Evolutionary conservation across 441 rosid genomes (phyloP).

Genomic region (Rhodomyrtus psidioides): DNA sequence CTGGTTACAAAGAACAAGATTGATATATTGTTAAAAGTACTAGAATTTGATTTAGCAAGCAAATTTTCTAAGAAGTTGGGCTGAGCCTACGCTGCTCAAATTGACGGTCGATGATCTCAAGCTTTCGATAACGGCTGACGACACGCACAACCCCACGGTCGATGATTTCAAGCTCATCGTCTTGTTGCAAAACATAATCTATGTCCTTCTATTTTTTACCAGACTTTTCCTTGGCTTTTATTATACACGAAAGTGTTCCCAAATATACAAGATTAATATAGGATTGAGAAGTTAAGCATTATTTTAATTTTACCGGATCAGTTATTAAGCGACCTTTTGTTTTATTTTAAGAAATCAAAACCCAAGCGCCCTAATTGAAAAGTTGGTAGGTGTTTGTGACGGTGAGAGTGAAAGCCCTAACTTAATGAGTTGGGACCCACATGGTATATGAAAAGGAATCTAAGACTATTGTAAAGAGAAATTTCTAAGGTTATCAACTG

Average conservation of each 20-base stretch:
- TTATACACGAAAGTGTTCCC: rapidly evolving
- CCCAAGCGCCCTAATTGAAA: background rate
- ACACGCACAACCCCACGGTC: no score
- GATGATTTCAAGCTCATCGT: background rate
- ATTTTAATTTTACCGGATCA: no score
- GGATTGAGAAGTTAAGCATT: no score
- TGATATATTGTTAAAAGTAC: rapidly evolving
- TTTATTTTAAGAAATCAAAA: background rate
- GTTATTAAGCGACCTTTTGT: no score
- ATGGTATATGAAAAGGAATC: background rate
- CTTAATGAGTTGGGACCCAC: background rate
- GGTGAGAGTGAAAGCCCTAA: background rate
- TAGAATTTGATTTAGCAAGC: background rate
- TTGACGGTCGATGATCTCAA: no score
- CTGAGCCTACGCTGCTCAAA: background rate
- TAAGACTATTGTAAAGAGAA: background rate
- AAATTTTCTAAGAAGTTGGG: background rate
- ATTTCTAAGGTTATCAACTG: background rate
- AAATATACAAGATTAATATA: background rate
- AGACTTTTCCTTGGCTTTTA: background rate
- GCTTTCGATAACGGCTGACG: no score
- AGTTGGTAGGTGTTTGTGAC: background rate
- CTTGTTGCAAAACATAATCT: background rate
- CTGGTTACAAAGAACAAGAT: background rate
- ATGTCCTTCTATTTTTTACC: no score